Evolutionary conservation across 139 green algal genomes (phyloP), one percentile per base, ranked within the genome.

Genomic region (Eudorina sp.): DNA sequence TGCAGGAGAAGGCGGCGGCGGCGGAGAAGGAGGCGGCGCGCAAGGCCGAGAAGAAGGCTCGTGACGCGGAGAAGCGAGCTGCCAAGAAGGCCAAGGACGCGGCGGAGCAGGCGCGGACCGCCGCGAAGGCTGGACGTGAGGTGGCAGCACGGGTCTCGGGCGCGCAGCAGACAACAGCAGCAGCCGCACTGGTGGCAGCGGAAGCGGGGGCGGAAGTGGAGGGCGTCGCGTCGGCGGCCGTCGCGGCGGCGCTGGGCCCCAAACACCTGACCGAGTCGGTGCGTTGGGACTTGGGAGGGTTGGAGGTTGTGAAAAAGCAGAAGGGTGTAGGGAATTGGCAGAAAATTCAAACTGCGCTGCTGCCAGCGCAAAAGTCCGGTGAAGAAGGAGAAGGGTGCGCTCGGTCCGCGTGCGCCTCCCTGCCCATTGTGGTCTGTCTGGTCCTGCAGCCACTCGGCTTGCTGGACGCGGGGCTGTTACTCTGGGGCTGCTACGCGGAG

Each of bases 31-130:
- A 75, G 41, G 58, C 40, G 4, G 79, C 58, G 2, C 58, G 58
- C 36, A 38, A 40, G 55, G 40, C 43, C 16, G 55, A 38, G 38
- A 72, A 84, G 77, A 16, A 21, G 9, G 77, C 77, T 21, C 53
- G 40, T 31, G 55, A 84, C 5, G 38, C 19, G 34, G 34, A 14
- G 36, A 72, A 72, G 53, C 53, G 53, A 5, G 36, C 53, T 3
- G 34, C 36, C 40, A 85, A 75, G 58, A 53, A 75, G 79, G 73
- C 46, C 25, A 41, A 43, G n/a, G 45, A 81, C 14, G 45, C n/a
- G 46, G 73, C 73, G 43, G 21, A 80, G 72, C 70, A 72, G 23
- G 13, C n/a, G n/a, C n/a, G n/a, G n/a, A n/a, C n/a, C 21, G 2
- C 11, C 62, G 27, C 19, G 62, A 29, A 34, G 38, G 3, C 16